A percentile compares a stretch with the other conserved stretches of the same genome.
Conservation (phyloP, 495 filamentous ascomycete species). For the Tuber brumale region DNA sequence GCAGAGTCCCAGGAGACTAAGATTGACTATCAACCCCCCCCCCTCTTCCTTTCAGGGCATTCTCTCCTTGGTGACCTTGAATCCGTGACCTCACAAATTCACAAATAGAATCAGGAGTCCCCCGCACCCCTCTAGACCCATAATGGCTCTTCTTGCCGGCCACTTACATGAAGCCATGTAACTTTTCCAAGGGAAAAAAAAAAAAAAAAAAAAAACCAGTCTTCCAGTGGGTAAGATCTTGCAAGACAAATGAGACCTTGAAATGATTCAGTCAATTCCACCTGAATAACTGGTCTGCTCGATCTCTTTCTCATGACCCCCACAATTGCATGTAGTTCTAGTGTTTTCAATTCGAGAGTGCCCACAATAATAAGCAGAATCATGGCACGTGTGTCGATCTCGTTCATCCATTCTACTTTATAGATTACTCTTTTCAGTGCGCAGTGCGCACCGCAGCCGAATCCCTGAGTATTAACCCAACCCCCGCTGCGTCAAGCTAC, state of each 20-base stretch:
- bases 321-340: neutral
- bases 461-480: neutral
- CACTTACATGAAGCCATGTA: neutral
- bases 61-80: neutral
- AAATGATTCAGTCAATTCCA: neutral
- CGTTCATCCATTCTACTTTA: neutral
- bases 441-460: neutral
- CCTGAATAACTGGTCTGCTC: neutral
- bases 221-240: neutral
- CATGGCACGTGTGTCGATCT: neutral
- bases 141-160: neutral
- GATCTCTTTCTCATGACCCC: neutral
- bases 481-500: neutral
- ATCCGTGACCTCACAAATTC: conserved; percentile 1
- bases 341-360: neutral
- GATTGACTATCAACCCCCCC: neutral
- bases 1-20: conserved; percentile 1
- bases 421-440: neutral
- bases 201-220: neutral
- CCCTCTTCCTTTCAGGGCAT: neutral
- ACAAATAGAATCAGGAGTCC: neutral
- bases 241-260: neutral
- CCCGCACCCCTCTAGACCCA: neutral
- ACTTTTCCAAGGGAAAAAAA: neutral
- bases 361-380: neutral